Evolutionary conservation across 148 eudicot genomes (phyloP).

Genomic region (Vaccinium darrowii): DNA sequence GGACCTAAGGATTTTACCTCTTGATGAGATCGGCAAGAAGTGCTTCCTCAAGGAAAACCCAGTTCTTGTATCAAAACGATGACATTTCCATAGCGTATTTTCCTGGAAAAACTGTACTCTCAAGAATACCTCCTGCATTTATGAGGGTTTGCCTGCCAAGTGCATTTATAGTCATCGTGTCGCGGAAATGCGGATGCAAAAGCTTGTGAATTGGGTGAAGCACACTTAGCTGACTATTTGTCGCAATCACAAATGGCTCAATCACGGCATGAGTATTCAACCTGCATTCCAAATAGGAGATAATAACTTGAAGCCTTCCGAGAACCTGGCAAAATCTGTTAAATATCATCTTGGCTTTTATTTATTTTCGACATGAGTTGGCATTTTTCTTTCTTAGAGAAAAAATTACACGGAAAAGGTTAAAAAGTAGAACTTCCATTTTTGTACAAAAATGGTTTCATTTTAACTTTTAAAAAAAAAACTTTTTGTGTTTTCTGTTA

Average conservation of each 20-base stretch:
- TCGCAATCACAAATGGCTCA: conserved; percentile 36
- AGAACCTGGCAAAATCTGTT: not conserved
- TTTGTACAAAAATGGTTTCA: not conserved
- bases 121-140: conserved; percentile 44
- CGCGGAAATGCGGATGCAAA: conserved; percentile 42
- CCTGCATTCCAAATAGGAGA: conserved; percentile 3
- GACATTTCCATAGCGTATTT: conserved; percentile 45
- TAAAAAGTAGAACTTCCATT: not conserved
- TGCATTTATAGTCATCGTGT: conserved; percentile 48
- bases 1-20: conserved; percentile 13
- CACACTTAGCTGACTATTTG: conserved; percentile 46
- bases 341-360: not conserved
- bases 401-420: not conserved
- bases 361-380: not conserved
- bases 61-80: conserved; percentile 27
- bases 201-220: conserved; percentile 49
- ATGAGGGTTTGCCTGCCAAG: conserved; percentile 37
- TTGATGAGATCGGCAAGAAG: conserved; percentile 22
- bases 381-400: not conserved
- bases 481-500: not conserved
- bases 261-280: conserved; percentile 18
- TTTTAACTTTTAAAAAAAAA: not conserved
- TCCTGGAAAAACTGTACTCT: conserved; percentile 33
- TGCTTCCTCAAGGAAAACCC: conserved; percentile 21
- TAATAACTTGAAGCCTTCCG: too few species aligned